Percentiles rank a stretch among this genome's conserved stretches.
These are phyloP conservation scores for Podospora pseudopauciseta DNA, from an alignment of 495 filamentous ascomycete genomes.

Conservation along the genomic window DNA sequence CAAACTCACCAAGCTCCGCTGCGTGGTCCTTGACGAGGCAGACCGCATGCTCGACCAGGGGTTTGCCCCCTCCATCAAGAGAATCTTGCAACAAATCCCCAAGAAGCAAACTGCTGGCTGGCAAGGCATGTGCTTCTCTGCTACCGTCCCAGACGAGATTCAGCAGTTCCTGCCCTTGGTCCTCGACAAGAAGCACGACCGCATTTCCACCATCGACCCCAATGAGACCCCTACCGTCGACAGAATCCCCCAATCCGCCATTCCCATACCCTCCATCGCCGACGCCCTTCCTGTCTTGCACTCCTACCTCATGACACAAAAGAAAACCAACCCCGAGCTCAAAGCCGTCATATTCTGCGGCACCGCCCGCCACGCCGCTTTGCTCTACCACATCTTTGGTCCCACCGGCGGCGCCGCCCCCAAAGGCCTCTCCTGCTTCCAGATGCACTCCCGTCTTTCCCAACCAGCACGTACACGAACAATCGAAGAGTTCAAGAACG, in stretches of 20 bases:
- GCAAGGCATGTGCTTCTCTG: constrained; percentile 94
- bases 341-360: constrained; percentile 96
- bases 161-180: constrained; percentile 93
- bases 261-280: constrained; percentile 74
- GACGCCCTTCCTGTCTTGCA: constrained; percentile 85
- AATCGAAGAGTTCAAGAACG: constrained; percentile 77
- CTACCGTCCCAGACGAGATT: constrained; percentile 85
- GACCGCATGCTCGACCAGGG: constrained; percentile 96
- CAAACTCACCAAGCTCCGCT: constrained; percentile 63
- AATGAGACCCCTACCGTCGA: constrained; percentile 88
- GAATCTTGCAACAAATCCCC: constrained; percentile 72
- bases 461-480: constrained; percentile 74
- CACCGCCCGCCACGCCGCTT: constrained; percentile 96
- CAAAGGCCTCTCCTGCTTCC: constrained; percentile 86
- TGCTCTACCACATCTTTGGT: constrained; percentile 62
- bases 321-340: constrained; percentile 69
- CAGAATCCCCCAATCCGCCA: constrained; percentile 67
- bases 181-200: constrained; percentile 88
- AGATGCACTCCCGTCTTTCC: constrained; percentile 56
- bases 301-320: constrained; percentile 82
- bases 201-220: constrained; percentile 88
- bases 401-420: constrained; percentile 74
- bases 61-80: constrained; percentile 82
- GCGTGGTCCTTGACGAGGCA: constrained; percentile 83
- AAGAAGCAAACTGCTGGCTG: constrained; percentile 43